Evolutionary conservation across 768 basidiomycete species (phyloP).

Genomic region (Xerocomus spinulosus): DNA sequence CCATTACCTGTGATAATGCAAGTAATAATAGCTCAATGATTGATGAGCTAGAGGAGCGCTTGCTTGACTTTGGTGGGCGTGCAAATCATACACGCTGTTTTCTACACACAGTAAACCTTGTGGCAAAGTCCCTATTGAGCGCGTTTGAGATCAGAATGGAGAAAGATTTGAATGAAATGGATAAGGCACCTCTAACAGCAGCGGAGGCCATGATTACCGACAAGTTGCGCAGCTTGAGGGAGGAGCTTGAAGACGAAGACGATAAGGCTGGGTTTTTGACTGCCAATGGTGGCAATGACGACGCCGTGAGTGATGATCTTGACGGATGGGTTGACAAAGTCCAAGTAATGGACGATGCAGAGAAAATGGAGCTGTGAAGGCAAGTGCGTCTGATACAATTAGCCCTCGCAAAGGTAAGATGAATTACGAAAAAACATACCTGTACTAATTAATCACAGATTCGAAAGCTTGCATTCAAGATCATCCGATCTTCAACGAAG

Average conservation of each 20-base stretch:
- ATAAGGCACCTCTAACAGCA: no score
- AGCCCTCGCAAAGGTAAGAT: constrained; percentile 9
- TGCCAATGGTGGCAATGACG: constrained; percentile 13
- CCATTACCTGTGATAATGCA: no score
- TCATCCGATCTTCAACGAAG: constrained; percentile 21
- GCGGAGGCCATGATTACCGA: no score
- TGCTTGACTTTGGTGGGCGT: no score
- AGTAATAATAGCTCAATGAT: no score
- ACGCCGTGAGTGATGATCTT: neutral
- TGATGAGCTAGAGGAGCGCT: no score
- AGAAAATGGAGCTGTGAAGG: constrained; percentile 10
- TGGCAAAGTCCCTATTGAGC: no score
- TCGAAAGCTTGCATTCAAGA: constrained; percentile 14
- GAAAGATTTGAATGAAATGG: no score
- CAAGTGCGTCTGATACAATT: neutral
- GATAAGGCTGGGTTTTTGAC: constrained; percentile 14
- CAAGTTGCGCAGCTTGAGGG: no score
- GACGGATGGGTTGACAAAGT: constrained; percentile 20
- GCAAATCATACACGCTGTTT: no score
- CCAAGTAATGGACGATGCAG: constrained; percentile 8
- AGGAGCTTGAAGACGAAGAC: neutral
- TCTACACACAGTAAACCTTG: no score
- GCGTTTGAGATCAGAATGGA: no score
- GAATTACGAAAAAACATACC: neutral
- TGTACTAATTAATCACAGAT: neutral